Base-by-base conservation (phyloP, 306 rosid genomes). In the Gastrolobium villosum region DNA sequence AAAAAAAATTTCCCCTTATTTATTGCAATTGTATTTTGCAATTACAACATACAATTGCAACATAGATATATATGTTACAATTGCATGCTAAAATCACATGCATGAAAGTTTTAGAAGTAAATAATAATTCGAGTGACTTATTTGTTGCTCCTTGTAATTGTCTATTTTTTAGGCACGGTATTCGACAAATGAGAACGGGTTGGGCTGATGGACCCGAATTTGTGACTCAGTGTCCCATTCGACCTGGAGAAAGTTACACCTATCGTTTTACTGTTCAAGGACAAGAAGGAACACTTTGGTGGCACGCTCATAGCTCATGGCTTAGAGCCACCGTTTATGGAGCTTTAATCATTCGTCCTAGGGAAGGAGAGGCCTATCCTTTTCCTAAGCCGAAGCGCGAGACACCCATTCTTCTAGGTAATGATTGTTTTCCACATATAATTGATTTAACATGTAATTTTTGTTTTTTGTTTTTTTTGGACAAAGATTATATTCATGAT, bases 231-330 rank as follows among this genome's bases (percentile, higher is more conserved):
- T 95, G 99, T 13, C 99, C 99, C 0, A 93, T 93, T 80, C 84
- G 94, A 15, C 98, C 99, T 0, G 99, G 98, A 44, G 88, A 48
- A 6, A 92, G 96, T 65, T 95, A 93, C 81, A 91, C 96, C 0
- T 95, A 95, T 48, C 76, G 93, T 48, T 95, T 93, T 34, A 93
- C 98, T 0, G 45, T 95, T 52, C 79, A 92, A 77, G 96, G 96
- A 7, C 99, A 95, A 67, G 97, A 93, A 78, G 99, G 99, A 2
- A 95, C 99, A 10, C 81, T 95, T 7, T 95, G 99, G 99, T 95
- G 98, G 98, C 99, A 95, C 13, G 99, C 99, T 49, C 99, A 95
- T 54, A 95, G 96, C 84, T 91, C 98, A 9, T 95, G 99, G 99
- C 93, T 95, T 3, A 89, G 99, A 64, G 96, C 97, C 73, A 94